These are phyloP conservation scores for Aquilaria yunnanensis DNA, from an alignment of 345 rosid species.

Conservation along the genomic window DNA sequence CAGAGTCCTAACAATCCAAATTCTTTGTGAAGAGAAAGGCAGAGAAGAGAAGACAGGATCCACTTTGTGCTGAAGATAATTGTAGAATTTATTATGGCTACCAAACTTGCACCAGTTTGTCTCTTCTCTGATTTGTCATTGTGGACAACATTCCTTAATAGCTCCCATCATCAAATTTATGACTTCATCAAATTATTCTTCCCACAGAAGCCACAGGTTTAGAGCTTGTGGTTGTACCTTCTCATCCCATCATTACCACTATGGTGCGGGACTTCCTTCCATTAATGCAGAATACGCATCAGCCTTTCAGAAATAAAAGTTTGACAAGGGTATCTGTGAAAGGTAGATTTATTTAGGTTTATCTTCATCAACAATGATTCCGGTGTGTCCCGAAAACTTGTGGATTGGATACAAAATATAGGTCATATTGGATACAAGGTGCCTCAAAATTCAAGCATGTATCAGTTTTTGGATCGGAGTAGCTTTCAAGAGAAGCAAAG, in stretches of 20 bases:
- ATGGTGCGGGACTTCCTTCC: too few relatives aligned
- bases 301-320: too few relatives aligned
- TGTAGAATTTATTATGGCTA: conserved; percentile 23
- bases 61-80: conserved; percentile 1
- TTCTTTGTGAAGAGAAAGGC: conserved; percentile 12
- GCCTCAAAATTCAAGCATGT: too few relatives aligned
- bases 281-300: too few relatives aligned
- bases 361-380: too few relatives aligned
- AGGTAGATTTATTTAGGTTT: too few relatives aligned
- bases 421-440: too few relatives aligned
- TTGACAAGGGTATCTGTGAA: too few relatives aligned
- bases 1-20: conserved; percentile 11
- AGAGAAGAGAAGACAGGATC: conserved; percentile 24
- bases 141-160: conserved; percentile 19
- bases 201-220: neutral
- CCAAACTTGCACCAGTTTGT: conserved; percentile 12
- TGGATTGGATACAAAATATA: too few relatives aligned
- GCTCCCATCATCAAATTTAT: conserved; percentile 15
- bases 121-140: conserved; percentile 11
- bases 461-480: too few relatives aligned
- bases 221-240: conserved; percentile 8
- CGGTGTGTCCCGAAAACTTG: too few relatives aligned
- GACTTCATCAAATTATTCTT: neutral
- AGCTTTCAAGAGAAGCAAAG: too few relatives aligned
- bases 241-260: conserved; percentile 4